Conservation (phyloP, 1,139 yeast species). For the Lodderomyces orthopsilosis region DNA sequence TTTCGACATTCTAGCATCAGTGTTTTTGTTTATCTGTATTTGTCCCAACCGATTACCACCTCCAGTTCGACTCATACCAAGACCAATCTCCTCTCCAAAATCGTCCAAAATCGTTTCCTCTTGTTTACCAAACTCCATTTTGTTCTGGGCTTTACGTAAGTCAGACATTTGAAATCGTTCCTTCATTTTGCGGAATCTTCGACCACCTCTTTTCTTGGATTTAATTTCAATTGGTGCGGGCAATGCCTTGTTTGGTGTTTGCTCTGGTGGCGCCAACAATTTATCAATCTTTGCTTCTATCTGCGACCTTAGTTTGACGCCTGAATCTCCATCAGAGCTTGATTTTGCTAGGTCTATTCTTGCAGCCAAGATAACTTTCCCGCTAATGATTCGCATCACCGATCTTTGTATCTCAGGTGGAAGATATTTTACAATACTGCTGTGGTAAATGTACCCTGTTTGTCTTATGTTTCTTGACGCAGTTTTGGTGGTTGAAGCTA, state of each 20-base stretch:
- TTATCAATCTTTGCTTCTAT: constrained; percentile 65
- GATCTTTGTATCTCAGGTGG: constrained; percentile 63
- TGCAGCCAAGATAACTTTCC: constrained; percentile 79
- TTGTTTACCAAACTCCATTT: constrained; percentile 75
- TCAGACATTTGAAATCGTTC: constrained; percentile 82
- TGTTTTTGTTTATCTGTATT: constrained; percentile 38
- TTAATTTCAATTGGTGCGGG: constrained; percentile 79
- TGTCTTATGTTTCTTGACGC: constrained; percentile 45
- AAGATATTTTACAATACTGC: constrained; percentile 50
- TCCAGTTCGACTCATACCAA: constrained; percentile 64
- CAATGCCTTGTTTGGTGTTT: constrained; percentile 65
- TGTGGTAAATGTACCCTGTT: constrained; percentile 61
- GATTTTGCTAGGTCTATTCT: constrained; percentile 62
- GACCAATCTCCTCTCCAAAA: constrained; percentile 78
- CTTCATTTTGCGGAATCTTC: constrained; percentile 72
- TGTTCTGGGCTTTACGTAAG: constrained; percentile 76
- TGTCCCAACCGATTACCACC: constrained; percentile 28
- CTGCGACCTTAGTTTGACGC: constrained; percentile 58
- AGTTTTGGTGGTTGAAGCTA: constrained; percentile 33
- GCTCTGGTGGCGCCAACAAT: constrained; percentile 75
- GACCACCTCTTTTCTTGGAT: constrained; percentile 86
- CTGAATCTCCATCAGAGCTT: constrained; percentile 52
- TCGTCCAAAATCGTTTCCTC: constrained; percentile 63
- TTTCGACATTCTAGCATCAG: constrained; percentile 54
- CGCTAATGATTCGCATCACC: constrained; percentile 77